Evolutionary conservation across 1,139 yeast species (phyloP).

Genomic region (Wickerhamomyces sp.): DNA sequence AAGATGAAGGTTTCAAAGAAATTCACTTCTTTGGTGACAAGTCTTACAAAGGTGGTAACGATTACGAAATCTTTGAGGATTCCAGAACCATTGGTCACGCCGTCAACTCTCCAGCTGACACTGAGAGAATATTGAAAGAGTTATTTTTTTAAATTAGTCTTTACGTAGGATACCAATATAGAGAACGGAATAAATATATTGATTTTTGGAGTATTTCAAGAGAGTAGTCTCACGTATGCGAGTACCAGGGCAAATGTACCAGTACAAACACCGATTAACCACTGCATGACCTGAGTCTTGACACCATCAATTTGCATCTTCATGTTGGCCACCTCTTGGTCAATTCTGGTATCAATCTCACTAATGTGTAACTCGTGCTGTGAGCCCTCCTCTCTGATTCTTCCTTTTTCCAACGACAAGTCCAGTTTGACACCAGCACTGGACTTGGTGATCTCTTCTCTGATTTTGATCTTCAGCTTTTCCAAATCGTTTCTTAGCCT

Average conservation of each 20-base stretch:
- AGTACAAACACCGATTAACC: conserved; percentile 97
- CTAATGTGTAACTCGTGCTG: conserved; percentile 89
- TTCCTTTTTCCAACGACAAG: conserved; percentile 86
- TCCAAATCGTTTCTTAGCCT: conserved; percentile 80
- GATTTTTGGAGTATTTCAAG: conserved; percentile 23
- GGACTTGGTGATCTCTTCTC: conserved; percentile 88
- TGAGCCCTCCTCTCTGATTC: conserved; percentile 90
- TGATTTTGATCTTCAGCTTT: conserved; percentile 73
- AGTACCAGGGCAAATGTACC: conserved; percentile 94
- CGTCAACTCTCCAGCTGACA: conserved; percentile 83
- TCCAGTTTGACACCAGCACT: conserved; percentile 90
- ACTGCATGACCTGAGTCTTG: conserved; percentile 94
- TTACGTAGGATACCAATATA: neutral
- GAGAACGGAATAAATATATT: neutral
- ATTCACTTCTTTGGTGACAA: conserved; percentile 99
- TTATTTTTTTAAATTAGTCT: conserved; percentile 37
- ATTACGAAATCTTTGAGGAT: conserved; percentile 91
- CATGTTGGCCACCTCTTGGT: conserved; percentile 91
- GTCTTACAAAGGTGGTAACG: conserved; percentile 96
- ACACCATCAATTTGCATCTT: conserved; percentile 92
- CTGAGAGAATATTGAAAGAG: conserved; percentile 79
- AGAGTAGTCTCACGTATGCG: conserved; percentile 82
- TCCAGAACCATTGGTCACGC: conserved; percentile 93
- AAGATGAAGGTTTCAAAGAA: conserved; percentile 71
- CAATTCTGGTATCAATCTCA: conserved; percentile 91